Evolutionary conservation across 176 grass and related monocot species (phyloP).

Genomic region (Ampelocalamus luodianensis): DNA sequence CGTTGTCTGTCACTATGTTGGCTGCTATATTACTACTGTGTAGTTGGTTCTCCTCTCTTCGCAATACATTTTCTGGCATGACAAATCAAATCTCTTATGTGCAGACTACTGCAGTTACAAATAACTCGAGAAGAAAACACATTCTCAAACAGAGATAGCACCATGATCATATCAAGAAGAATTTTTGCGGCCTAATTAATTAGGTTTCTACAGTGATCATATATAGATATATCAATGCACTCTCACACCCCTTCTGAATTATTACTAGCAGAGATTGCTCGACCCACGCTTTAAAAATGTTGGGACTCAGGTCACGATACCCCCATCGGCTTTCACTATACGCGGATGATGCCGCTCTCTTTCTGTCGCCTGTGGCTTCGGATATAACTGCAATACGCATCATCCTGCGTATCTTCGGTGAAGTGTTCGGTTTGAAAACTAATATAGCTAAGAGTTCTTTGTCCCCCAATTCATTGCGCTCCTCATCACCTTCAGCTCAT

Average conservation of each 20-base stretch:
- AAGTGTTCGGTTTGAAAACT: too few species aligned
- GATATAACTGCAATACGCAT: too few species aligned
- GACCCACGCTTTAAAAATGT: constrained; percentile 12
- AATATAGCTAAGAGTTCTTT: too few species aligned
- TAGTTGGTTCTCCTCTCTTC: background rate
- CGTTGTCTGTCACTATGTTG: constrained; percentile 40
- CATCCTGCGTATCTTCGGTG: too few species aligned
- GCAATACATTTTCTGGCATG: constrained; percentile 26
- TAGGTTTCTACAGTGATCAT: constrained; percentile 48
- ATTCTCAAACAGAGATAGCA: constrained; percentile 22
- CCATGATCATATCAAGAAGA: background rate
- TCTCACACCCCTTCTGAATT: constrained; percentile 35
- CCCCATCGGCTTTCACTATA: too few species aligned
- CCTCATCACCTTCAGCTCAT: too few species aligned
- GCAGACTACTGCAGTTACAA: constrained; percentile 11
- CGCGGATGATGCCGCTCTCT: too few species aligned
- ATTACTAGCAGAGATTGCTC: constrained; percentile 33
- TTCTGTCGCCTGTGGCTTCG: too few species aligned
- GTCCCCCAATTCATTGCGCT: too few species aligned
- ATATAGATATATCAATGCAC: constrained; percentile 29
- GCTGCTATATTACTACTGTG: constrained; percentile 35
- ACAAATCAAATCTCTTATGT: constrained; percentile 30
- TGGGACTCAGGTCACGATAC: too few species aligned
- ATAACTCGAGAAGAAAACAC: constrained; percentile 24
- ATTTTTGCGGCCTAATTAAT: constrained; percentile 31